phyloP scores from a whole-genome alignment of 306 rosid genomes.

The Inga laurina region DNA sequence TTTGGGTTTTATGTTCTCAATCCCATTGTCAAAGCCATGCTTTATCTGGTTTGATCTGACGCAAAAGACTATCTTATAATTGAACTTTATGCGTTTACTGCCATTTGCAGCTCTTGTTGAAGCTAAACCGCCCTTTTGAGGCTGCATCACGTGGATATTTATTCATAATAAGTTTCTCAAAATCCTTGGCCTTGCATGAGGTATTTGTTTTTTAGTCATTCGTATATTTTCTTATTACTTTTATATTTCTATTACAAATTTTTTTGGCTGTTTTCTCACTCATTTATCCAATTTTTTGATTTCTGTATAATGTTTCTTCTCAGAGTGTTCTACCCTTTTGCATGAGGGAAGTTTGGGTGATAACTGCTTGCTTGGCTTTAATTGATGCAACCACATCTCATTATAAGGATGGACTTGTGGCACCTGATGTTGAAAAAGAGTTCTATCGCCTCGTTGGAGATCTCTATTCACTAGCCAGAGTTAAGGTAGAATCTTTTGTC shows the following conservation, averaged over 20 bases:
- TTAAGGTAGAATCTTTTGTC: conserved; percentile 64
- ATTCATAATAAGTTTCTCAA: conserved; percentile 91
- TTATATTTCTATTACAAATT: conserved; percentile 9
- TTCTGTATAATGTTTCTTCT: conserved; percentile 44
- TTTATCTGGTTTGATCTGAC: conserved; percentile 14
- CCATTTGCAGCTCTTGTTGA: conserved; percentile 80
- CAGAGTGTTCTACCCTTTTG: conserved; percentile 91
- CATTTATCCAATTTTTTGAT: conserved; percentile 34
- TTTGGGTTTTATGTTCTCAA: conserved; percentile 25
- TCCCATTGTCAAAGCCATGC: conserved; percentile 23
- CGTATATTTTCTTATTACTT: conserved; percentile 18
- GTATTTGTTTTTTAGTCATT: conserved; percentile 48
- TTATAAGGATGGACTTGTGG: conserved; percentile 66
- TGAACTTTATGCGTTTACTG: conserved; percentile 23
- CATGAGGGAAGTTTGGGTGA: conserved; percentile 95
- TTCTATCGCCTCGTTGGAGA: conserved; percentile 89
- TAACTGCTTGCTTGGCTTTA: conserved; percentile 84
- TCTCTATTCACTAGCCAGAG: conserved; percentile 87
- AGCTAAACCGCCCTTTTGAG: conserved; percentile 87
- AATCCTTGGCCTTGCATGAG: conserved; percentile 80
- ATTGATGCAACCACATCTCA: conserved; percentile 72
- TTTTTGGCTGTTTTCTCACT: conserved; percentile 9
- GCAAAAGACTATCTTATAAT: conserved; percentile 13
- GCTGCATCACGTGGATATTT: conserved; percentile 93
- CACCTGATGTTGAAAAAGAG: conserved; percentile 84